These are phyloP conservation scores for Phallus indusiatus DNA, from an alignment of 768 basidiomycete genomes.

Conservation along the genomic window DNA sequence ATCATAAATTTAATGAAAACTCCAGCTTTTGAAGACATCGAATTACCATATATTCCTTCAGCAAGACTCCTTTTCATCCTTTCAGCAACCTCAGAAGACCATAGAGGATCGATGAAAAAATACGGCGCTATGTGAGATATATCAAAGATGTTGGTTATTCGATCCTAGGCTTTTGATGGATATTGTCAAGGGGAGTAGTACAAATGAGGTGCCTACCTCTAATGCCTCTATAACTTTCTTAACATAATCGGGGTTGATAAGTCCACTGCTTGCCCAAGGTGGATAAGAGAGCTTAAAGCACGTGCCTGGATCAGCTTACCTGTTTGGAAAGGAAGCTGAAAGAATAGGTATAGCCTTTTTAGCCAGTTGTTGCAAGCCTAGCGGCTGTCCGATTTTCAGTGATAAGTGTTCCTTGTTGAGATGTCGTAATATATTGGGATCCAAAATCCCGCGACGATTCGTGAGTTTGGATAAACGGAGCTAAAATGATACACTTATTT, in stretches of 20 bases:
- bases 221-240: conserved; percentile 51
- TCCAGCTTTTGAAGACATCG: too few relatives aligned
- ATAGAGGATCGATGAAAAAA: conserved; percentile 68
- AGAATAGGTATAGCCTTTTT: conserved; percentile 42
- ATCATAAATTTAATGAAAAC: conserved; percentile 9
- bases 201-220: conserved; percentile 32
- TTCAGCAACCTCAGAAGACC: conserved; percentile 42
- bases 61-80: conserved; percentile 39
- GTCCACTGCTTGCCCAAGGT: conserved; percentile 24
- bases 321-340: conserved; percentile 48
- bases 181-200: not conserved
- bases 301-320: conserved; percentile 28
- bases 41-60: conserved; percentile 36
- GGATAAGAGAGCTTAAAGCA: not conserved
- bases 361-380: conserved; percentile 46
- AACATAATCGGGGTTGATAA: conserved; percentile 49
- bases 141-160: conserved; percentile 62
- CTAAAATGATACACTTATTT: conserved; percentile 37
- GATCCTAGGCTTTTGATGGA: conserved; percentile 36
- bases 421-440: conserved; percentile 70
- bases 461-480: conserved; percentile 74
- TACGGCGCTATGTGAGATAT: conserved; percentile 60
- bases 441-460: conserved; percentile 75
- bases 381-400: conserved; percentile 38
- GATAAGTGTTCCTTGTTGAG: conserved; percentile 83